Evolutionary conservation across 2,329 filamentous ascomycete species (phyloP), one percentile per base, ranked within the genome.

Genomic region (Diaporthe citriasiana): DNA sequence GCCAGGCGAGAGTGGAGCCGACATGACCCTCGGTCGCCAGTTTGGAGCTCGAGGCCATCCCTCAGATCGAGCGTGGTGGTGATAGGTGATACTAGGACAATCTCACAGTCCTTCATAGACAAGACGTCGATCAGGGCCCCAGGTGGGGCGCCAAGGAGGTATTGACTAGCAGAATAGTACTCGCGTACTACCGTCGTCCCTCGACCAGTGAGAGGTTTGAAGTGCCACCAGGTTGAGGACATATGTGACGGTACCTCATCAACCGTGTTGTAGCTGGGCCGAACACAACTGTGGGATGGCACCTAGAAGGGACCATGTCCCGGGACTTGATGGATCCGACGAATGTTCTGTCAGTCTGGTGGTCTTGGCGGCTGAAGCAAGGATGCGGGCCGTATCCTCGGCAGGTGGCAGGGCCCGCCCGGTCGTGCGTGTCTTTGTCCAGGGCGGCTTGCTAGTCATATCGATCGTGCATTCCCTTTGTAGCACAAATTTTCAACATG

Each of bases 321-420:
- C 63, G 63, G 63, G 63, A 68, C 63, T 53, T 53, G 63, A 27
- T 17, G 47, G 63, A 68, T 68, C 63, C 63, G 63, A 47, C 63
- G 15, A 68, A 27, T 68, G 25, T 53, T 7, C 33, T 68, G 47
- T 66, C 45, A 30, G 45, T 51, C 63, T 51, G 19, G 45, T n/a
- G 45, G 45, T 66, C 63, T 66, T 66, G 63, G 63, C 63, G n/a
- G 45, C 10, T 38, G 30, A 38, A 1, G 45, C 63, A 51, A 51
- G 63, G 63, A 35, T 38, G 63, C 45, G 63, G 63, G 42, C 45
- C 63, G 45, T 66, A 38, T 33, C 30, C 42, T 66, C n/a, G 45
- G 9, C 40, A 17, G 15, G 25, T 63, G 59, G 40, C 40, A 63
- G 40, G 40, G 38, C 47, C 47, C 45, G 47, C 47, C 33, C 22